These are phyloP conservation scores for Arthrobotrys entomopaga DNA, from an alignment of 2,329 filamentous ascomycete genomes.

Conservation along the genomic window DNA sequence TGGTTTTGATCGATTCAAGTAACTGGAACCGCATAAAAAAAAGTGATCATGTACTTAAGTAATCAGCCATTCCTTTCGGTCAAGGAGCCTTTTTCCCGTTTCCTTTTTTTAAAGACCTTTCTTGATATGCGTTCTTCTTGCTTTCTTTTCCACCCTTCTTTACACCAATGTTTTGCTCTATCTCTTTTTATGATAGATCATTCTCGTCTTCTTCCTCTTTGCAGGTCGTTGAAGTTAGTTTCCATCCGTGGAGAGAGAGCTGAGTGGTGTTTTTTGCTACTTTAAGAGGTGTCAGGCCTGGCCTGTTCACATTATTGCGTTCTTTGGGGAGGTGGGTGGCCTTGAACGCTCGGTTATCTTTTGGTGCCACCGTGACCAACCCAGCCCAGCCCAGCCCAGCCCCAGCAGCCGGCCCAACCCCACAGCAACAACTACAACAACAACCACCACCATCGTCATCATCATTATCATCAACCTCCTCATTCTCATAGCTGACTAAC, in stretches of 20 bases:
- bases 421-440: constrained; percentile 8
- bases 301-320: too few relatives aligned
- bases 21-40: constrained; percentile 29
- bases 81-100: background rate
- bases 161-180: background rate
- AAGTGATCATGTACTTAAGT: too few relatives aligned
- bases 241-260: too few relatives aligned
- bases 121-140: background rate
- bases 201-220: background rate
- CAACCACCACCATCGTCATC: background rate
- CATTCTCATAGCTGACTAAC: background rate
- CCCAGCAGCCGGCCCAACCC: background rate
- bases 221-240: too few relatives aligned
- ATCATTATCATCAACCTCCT: constrained; percentile 8
- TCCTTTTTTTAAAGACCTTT: background rate
- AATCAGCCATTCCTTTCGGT: too few relatives aligned
- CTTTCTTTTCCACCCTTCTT: background rate
- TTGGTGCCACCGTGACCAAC: constrained; percentile 6
- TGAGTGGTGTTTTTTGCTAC: too few relatives aligned
- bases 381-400: too few relatives aligned
- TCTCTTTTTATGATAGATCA: too few relatives aligned
- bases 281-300: too few relatives aligned
- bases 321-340: background rate
- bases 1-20: constrained; percentile 17
- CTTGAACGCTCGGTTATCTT: constrained; percentile 15